phyloP scores from a whole-genome alignment of 2,329 filamentous ascomycete genomes.

The Talaromyces rugulosus region DNA sequence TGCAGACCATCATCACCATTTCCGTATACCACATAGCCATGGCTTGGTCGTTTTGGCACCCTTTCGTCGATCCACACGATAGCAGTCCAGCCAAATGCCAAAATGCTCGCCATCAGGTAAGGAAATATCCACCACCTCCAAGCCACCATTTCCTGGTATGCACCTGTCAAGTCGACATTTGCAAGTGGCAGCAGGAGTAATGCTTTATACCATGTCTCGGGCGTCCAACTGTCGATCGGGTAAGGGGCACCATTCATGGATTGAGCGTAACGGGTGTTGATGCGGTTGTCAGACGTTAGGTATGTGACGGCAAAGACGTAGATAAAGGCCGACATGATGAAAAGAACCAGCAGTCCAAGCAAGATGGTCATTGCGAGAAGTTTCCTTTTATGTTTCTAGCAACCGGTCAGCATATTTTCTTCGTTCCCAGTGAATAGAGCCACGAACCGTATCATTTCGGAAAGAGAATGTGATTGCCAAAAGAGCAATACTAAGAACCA shows the following conservation, averaged over 20 bases:
- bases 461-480: neutral
- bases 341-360: neutral
- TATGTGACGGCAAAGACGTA: slow-evolving; percentile 9
- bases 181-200: slow-evolving; percentile 3
- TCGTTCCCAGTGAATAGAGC: neutral
- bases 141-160: slow-evolving; percentile 5
- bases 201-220: slow-evolving; percentile 11
- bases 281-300: neutral
- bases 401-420: neutral
- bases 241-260: neutral
- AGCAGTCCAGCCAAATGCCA: slow-evolving; percentile 3
- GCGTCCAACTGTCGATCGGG: slow-evolving; percentile 9
- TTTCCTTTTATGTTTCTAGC: slow-evolving; percentile 4
- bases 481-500: slow-evolving; percentile 5
- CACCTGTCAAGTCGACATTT: neutral
- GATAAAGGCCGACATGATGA: slow-evolving; percentile 2
- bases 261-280: slow-evolving; percentile 1
- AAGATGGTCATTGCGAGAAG: neutral
- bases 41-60: neutral
- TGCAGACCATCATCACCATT: neutral
- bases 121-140: slow-evolving; percentile 6
- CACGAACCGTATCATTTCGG: neutral
- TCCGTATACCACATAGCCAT: neutral
- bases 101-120: neutral
- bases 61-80: slow-evolving; percentile 1